Percentiles rank a stretch among this genome's conserved stretches.
phyloP scores from a whole-genome alignment of 768 basidiomycete genomes.

The Tylopilus cervinicoccineus region DNA sequence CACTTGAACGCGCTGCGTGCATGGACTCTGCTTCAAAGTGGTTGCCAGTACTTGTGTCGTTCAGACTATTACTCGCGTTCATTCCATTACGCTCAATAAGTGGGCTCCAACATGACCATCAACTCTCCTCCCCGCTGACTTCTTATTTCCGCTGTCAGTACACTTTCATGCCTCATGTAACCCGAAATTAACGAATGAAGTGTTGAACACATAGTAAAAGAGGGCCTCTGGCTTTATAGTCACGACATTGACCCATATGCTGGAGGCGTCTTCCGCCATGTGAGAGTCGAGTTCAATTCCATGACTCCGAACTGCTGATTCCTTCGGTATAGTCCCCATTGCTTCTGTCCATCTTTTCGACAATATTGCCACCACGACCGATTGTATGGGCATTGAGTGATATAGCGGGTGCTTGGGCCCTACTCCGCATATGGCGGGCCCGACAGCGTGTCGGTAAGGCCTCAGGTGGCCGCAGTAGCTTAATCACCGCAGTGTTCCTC shows the following conservation, averaged over 20 bases:
- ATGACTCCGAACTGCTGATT: not conserved
- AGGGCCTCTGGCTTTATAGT: slow-evolving; percentile 79
- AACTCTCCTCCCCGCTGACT: slow-evolving; percentile 78
- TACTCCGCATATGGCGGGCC: slow-evolving; percentile 65
- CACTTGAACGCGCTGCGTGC: not conserved
- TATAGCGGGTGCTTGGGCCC: slow-evolving; percentile 58
- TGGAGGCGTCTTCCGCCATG: slow-evolving; percentile 84
- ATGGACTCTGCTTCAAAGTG: slow-evolving; percentile 13
- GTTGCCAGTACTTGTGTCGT: slow-evolving; percentile 42
- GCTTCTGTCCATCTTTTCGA: slow-evolving; percentile 72
- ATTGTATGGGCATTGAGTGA: slow-evolving; percentile 72
- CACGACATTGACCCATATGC: slow-evolving; percentile 84
- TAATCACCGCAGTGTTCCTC: slow-evolving; percentile 69
- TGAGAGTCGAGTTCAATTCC: slow-evolving; percentile 35
- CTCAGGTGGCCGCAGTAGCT: slow-evolving; percentile 45
- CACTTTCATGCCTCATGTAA: not conserved
- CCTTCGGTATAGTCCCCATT: slow-evolving; percentile 62
- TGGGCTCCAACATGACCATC: slow-evolving; percentile 62
- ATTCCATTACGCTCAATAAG: slow-evolving; percentile 41
- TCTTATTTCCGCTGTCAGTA: slow-evolving; percentile 71
- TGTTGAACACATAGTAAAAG: slow-evolving; percentile 57
- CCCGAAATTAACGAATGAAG: not conserved
- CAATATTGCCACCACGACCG: slow-evolving; percentile 56
- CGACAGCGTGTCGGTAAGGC: slow-evolving; percentile 46
- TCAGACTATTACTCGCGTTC: slow-evolving; percentile 51